Evolutionary conservation across 352 stramenopile species (phyloP).

Genomic region (Pelagophyceae sp.): DNA sequence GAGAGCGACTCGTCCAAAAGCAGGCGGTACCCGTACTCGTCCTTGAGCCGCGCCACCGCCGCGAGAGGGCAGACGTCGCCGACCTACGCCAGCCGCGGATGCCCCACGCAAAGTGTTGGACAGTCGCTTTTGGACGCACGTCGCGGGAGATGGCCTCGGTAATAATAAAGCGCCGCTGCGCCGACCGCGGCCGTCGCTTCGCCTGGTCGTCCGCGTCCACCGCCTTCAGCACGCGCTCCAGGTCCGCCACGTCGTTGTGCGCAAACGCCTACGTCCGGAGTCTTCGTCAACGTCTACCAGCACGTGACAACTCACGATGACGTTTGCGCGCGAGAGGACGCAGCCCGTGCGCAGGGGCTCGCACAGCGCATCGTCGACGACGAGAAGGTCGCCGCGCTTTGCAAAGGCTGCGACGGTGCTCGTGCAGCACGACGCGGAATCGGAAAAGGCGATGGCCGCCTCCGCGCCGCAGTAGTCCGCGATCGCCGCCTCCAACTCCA

Average conservation of each 20-base stretch:
- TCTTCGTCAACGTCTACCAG: too few species aligned
- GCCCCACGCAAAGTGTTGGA: too few species aligned
- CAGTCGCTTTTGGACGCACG: too few species aligned
- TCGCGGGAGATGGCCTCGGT: conserved; percentile 96
- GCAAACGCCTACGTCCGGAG: too few species aligned
- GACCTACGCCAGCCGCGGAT: too few species aligned
- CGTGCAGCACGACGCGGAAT: conserved; percentile 77
- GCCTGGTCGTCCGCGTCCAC: conserved; percentile 71
- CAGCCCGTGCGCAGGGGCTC: conserved; percentile 86
- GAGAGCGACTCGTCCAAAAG: conserved; percentile 67
- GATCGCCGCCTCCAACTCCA: conserved; percentile 81
- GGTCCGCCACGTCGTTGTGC: conserved; percentile 90
- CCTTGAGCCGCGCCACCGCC: conserved; percentile 81
- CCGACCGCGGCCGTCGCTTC: conserved; percentile 57
- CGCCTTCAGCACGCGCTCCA: conserved; percentile 79
- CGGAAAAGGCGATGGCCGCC: conserved; percentile 90
- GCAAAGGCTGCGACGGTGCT: conserved; percentile 91
- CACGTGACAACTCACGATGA: too few species aligned
- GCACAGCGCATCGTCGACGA: conserved; percentile 89
- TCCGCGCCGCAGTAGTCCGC: conserved; percentile 74
- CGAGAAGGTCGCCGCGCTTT: conserved; percentile 89
- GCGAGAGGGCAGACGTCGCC: conserved; percentile 86
- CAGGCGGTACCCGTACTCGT: conserved; percentile 69
- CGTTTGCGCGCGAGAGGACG: conserved; percentile 78
- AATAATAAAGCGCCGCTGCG: conserved; percentile 90